Conservation (phyloP, 2,329 filamentous ascomycete genomes). For the Ceratocystis alfenasii region DNA sequence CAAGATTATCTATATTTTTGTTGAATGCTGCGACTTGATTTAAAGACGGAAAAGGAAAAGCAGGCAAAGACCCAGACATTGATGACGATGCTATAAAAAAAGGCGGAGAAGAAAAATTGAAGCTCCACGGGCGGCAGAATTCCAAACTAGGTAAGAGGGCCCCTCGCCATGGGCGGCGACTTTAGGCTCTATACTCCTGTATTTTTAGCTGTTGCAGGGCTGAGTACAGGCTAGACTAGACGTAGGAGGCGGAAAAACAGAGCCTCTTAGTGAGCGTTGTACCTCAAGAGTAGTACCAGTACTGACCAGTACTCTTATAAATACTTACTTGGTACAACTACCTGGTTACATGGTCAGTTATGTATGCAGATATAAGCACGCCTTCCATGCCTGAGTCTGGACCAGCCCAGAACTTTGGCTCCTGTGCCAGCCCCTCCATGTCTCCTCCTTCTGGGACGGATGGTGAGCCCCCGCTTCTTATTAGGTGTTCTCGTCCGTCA, state of each 20-base stretch:
- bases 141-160: neutral
- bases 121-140: conserved; percentile 5
- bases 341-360: too few species aligned
- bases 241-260: neutral
- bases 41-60: neutral
- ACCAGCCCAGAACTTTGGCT: neutral
- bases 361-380: too few species aligned
- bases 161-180: neutral
- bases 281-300: too few species aligned
- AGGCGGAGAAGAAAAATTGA: conserved; percentile 6
- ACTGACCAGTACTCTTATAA: too few species aligned
- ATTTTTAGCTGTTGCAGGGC: neutral
- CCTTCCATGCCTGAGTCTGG: too few species aligned
- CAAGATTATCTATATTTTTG: too few species aligned
- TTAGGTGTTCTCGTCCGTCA: too few species aligned
- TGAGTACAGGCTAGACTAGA: neutral
- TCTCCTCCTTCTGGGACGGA: neutral
- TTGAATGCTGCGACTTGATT: neutral
- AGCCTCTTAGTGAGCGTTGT: neutral
- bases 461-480: too few species aligned
- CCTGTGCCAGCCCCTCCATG: neutral
- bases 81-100: neutral
- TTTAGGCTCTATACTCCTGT: neutral
- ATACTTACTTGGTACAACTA: too few species aligned
- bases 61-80: neutral